These are phyloP conservation scores for Alternaria sp. DNA, from an alignment of 2,329 filamentous ascomycete genomes.

Conservation along the genomic window DNA sequence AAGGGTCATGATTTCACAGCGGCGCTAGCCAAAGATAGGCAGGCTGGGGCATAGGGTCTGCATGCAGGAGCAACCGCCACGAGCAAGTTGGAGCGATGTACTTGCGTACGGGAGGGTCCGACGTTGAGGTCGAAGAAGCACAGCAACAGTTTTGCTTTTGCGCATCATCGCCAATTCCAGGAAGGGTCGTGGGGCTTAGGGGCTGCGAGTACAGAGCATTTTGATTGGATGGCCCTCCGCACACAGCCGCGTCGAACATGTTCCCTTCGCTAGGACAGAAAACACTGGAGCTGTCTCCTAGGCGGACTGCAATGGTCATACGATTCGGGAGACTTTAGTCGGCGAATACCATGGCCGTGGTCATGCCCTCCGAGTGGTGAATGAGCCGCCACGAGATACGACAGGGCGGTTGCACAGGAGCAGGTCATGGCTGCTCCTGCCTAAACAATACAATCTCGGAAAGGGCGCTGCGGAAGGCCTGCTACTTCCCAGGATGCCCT, in stretches of 20 bases:
- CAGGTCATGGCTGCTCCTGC: not conserved
- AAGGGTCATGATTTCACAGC: not conserved
- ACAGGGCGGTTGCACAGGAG: not conserved
- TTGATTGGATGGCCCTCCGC: constrained; percentile 8
- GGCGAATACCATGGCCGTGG: not conserved
- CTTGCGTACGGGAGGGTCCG: constrained; percentile 12
- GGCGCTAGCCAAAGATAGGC: not conserved
- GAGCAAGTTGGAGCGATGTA: constrained; percentile 22
- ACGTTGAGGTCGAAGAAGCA: constrained; percentile 4
- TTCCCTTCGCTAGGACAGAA: constrained; percentile 2
- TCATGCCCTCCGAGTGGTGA: not conserved
- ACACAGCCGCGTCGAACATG: constrained; percentile 4
- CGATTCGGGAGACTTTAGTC: not conserved
- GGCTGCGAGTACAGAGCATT: constrained; percentile 6
- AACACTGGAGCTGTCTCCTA: not conserved
- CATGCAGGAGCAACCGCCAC: constrained; percentile 28
- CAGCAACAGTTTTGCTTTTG: constrained; percentile 17
- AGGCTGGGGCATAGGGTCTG: constrained; percentile 7
- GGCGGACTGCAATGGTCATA: not conserved
- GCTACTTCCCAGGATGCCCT: not conserved
- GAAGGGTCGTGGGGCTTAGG: constrained; percentile 1
- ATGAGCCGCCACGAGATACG: not conserved
- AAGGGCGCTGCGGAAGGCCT: not conserved
- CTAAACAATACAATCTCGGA: not conserved
- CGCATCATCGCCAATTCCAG: not conserved